Conservation (phyloP, 768 basidiomycete genomes). For the Termitomyces titanicus region DNA sequence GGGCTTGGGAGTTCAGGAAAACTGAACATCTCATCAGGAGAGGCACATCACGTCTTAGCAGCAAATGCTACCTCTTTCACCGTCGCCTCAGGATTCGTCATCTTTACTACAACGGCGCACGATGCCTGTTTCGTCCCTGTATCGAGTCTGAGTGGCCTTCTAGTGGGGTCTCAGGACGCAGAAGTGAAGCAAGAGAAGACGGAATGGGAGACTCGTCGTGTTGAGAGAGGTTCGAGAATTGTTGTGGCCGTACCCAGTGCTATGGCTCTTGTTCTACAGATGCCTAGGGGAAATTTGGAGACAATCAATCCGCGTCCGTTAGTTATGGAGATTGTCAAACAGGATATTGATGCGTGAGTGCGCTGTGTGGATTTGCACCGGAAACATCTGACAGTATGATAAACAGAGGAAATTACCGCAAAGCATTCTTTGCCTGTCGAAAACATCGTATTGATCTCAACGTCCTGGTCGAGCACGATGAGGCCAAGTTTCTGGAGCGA, state of each 20-base stretch:
- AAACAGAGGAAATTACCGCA: constrained; percentile 68
- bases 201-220: constrained; percentile 67
- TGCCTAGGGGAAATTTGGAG: constrained; percentile 97
- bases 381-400: not conserved
- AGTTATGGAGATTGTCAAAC: constrained; percentile 79
- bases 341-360: constrained; percentile 71
- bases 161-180: constrained; percentile 22
- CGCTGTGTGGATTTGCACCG: not conserved
- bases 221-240: constrained; percentile 88
- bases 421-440: constrained; percentile 87
- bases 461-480: constrained; percentile 80
- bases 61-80: constrained; percentile 70
- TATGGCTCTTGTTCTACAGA: constrained; percentile 91
- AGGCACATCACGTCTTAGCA: constrained; percentile 35
- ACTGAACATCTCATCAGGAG: constrained; percentile 45
- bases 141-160: constrained; percentile 19
- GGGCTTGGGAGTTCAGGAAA: constrained; percentile 68
- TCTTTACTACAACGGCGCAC: constrained; percentile 83
- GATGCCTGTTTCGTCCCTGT: constrained; percentile 74
- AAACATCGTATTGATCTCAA: constrained; percentile 93
- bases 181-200: constrained; percentile 24
- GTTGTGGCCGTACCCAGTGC: constrained; percentile 83
- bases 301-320: constrained; percentile 91
- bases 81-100: constrained; percentile 68
- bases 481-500: constrained; percentile 57